These are phyloP conservation scores for Ceratocystis papillata DNA, from an alignment of 2,329 filamentous ascomycete genomes.

Conservation along the genomic window DNA sequence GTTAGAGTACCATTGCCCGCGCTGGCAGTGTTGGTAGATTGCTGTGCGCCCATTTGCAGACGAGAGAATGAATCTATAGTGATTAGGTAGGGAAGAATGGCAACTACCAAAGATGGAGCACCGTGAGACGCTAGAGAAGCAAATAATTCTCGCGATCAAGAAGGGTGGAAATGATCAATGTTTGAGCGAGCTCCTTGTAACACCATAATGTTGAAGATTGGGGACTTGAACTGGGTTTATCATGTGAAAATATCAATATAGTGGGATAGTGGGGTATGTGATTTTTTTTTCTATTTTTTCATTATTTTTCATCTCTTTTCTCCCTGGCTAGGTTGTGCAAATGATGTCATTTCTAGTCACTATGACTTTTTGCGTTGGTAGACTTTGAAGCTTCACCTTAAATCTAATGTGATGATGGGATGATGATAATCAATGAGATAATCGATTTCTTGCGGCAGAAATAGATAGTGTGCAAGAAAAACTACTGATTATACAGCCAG, in stretches of 20 bases:
- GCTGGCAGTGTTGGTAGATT: constrained; percentile 38
- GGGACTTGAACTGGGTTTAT: not conserved
- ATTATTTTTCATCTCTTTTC: not conserved
- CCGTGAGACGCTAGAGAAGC: no score
- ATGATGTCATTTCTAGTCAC: constrained; percentile 6
- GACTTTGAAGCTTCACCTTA: not conserved
- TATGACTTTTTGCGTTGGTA: not conserved
- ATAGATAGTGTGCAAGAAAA: not conserved
- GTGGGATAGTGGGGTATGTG: not conserved
- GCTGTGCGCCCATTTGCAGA: constrained; percentile 44
- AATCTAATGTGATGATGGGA: not conserved
- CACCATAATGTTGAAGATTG: not conserved
- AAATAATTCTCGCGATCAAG: no score
- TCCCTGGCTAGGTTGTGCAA: not conserved
- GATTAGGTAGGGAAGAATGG: not conserved
- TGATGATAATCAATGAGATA: no score
- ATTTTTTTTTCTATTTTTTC: no score
- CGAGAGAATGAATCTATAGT: not conserved
- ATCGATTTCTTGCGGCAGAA: no score
- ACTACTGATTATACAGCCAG: not conserved
- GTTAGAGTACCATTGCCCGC: constrained; percentile 31
- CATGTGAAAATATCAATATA: constrained; percentile 8
- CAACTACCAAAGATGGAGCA: no score
- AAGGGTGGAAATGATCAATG: not conserved
- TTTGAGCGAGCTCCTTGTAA: not conserved